Base-by-base conservation (phyloP, 2,329 filamentous ascomycete species). In the Microcyclospora tardicrescens region DNA sequence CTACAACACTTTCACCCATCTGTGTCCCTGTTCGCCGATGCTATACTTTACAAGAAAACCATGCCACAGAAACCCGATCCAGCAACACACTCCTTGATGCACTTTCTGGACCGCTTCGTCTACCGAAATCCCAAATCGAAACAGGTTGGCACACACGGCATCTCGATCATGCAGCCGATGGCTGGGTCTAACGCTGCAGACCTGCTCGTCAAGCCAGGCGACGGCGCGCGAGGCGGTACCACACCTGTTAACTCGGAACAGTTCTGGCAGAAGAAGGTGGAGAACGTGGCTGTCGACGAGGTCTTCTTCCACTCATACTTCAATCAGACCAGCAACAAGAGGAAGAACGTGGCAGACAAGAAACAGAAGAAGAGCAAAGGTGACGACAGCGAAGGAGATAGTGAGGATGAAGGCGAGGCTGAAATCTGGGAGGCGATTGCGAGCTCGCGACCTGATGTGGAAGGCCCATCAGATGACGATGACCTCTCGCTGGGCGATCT, bases 231-330 rank as follows among this genome's bases (percentile, higher is more conserved):
- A 32, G 70, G 69, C 35, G 75, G 65, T 57, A 37, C 38, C 37
- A 35, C 27, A 16, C 72, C 78, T 2, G 71, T 98, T 60, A 98
- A 98, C 62, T 81, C 81, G 1, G 82, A 93, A 45, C 69, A 76
- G 2, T 98, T 98, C 69, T 94, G 86, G 84, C 80, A 79, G 54
- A 85, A 84, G 73, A 87, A 85, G 65, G 71, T 74, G n/a, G 79
- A 85, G 46, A 79, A 96, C 38, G 81, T 98, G 33, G 79, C 82
- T 2, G 84, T 79, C 1, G 87, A 98, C 48, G 91, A 98, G 57
- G 83, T 86, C 30, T 98, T 98, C 75, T 98, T 98, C 75, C 91
- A 98, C 61, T 79, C 85, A 49, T 98, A 98, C 73, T 98, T 98
- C 64, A 79, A 76, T 40, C 73, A 80, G 56, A 64, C 67, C 10